Evolutionary conservation across 257 asterid genomes (phyloP).

Genomic region (Nicotiana otophora): DNA sequence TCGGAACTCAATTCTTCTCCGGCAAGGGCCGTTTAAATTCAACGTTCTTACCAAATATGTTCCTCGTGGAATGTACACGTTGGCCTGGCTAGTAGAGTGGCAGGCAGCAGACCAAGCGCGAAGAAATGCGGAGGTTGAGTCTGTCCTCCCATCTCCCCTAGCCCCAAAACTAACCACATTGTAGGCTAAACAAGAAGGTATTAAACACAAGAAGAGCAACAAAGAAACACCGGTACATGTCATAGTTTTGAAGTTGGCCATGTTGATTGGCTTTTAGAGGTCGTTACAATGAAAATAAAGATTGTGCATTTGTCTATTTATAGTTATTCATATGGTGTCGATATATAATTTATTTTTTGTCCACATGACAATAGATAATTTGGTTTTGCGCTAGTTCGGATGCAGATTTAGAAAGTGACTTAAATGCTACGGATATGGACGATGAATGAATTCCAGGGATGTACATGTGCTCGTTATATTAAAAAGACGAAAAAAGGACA

Average conservation of each 20-base stretch:
- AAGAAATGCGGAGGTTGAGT: constrained; percentile 50
- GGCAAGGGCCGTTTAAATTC: constrained; percentile 59
- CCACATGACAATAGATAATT: background rate
- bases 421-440: background rate
- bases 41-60: constrained; percentile 35
- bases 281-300: background rate
- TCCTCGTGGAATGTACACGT: constrained; percentile 56
- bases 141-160: constrained; percentile 59
- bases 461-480: background rate
- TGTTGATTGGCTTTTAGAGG: constrained; percentile 10
- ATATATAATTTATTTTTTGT: background rate
- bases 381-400: background rate
- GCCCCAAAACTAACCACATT: constrained; percentile 33
- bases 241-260: background rate
- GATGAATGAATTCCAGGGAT: background rate
- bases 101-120: constrained; percentile 72
- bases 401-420: background rate
- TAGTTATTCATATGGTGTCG: background rate
- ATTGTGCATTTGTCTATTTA: background rate
- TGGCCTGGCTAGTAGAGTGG: constrained; percentile 40
- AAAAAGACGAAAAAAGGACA: background rate
- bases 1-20: constrained; percentile 38
- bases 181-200: constrained; percentile 20
- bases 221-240: background rate
- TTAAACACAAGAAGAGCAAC: constrained; percentile 12